Base-by-base conservation (phyloP, 768 basidiomycete species). In the Termitomyces sp. region DNA sequence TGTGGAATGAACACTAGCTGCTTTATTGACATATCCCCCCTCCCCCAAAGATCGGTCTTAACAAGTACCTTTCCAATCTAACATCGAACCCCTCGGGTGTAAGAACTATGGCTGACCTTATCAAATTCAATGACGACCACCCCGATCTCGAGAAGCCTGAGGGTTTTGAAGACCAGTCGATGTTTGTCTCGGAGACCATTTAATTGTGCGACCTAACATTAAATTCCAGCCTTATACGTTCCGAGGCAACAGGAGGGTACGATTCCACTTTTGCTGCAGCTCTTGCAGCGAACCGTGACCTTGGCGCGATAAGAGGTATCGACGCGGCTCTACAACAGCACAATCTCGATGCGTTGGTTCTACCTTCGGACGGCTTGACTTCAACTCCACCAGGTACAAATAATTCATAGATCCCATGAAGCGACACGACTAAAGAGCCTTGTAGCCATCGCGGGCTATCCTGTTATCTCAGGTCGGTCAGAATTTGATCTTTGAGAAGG, bases 371-470 rank as follows among this genome's bases (percentile, higher is more conserved):
- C 28, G 75, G 73, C 20, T 66, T 75, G 33, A 75, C 74, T 7
- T 72, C 71, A 8, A 64, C 64, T 3, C 76, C 75, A 22, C 71
- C 75, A 59, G 77, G 77, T 75, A 54, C 46, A 64, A 29, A 2
- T 2, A n/a, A n/a, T n/a, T n/a, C n/a, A n/a, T n/a, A n/a, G n/a
- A n/a, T n/a, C n/a, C n/a, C 15, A 36, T 5, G 2, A 9, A 44
- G 1, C 9, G 31, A 20, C 18, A 44, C n/a, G n/a, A 28, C 34
- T 51, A 49, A 67, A 58, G n/a, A 29, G 29, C 54, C 60, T 42
- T n/a, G 4, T 69, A 69, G 86, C 84, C 5, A 79, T 86, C 55
- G 81, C 82, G 4, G 86, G 85, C 6, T 87, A 86, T 60, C 86
- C 86, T 2, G 81, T 86, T 51, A 71, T 87, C 37, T 84, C 85